Evolutionary conservation across 2,329 filamentous ascomycete species (phyloP).

Genomic region (Fusarium austroafricanum): DNA sequence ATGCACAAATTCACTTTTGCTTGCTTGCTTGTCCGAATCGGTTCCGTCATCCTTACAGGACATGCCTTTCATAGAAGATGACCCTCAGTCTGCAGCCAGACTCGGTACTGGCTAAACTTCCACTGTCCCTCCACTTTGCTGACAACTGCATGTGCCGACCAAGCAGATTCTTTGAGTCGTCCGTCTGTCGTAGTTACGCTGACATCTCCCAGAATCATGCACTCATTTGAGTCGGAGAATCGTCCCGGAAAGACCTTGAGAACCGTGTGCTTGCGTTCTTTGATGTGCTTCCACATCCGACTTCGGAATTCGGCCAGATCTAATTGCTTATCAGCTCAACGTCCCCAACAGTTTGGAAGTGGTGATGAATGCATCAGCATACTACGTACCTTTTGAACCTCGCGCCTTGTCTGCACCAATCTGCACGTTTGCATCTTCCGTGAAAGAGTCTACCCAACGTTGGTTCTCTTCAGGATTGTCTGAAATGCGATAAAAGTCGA

Average conservation of each 20-base stretch:
- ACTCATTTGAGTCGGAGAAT: constrained; percentile 45
- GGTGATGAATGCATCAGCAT: constrained; percentile 5
- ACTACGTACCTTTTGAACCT: constrained; percentile 54
- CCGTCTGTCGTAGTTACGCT: constrained; percentile 46
- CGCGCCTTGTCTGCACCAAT: constrained; percentile 56
- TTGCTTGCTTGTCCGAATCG: constrained; percentile 2
- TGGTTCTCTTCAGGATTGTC: constrained; percentile 56
- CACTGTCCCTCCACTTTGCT: constrained; percentile 47
- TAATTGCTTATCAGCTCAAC: constrained; percentile 37
- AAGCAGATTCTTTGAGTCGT: constrained; percentile 42
- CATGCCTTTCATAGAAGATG: constrained; percentile 19
- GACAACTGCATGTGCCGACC: constrained; percentile 50
- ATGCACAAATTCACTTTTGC: constrained; percentile 24
- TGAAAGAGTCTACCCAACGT: constrained; percentile 58
- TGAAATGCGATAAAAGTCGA: constrained; percentile 58
- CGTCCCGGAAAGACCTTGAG: constrained; percentile 56
- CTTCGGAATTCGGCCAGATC: constrained; percentile 56
- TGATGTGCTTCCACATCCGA: constrained; percentile 58
- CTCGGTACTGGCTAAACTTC: constrained; percentile 50
- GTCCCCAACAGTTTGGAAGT: neutral
- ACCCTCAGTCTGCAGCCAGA: constrained; percentile 48
- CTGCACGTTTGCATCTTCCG: constrained; percentile 54
- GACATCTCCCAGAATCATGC: constrained; percentile 51
- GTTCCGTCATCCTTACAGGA: neutral
- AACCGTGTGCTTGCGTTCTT: constrained; percentile 55